These are phyloP conservation scores for Colletotrichum melonis DNA, from an alignment of 2,329 filamentous ascomycete genomes.

Conservation along the genomic window DNA sequence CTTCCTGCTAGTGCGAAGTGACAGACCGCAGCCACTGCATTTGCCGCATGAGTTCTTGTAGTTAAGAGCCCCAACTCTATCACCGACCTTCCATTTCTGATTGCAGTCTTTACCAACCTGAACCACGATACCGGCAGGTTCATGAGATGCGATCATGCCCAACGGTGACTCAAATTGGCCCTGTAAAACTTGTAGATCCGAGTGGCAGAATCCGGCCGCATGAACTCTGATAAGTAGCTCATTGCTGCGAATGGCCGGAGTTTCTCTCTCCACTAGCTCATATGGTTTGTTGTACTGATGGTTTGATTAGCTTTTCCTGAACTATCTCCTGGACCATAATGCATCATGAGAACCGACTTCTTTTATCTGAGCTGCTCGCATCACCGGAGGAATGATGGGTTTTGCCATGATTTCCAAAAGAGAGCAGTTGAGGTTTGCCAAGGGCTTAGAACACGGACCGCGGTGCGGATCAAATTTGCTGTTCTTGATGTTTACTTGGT, in stretches of 20 bases:
- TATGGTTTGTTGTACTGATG: conserved; percentile 45
- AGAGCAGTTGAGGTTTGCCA: not conserved
- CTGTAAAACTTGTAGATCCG: conserved; percentile 48
- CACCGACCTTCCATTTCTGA: conserved; percentile 43
- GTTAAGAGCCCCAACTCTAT: conserved; percentile 49
- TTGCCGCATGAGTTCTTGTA: conserved; percentile 45
- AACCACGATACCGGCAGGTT: conserved; percentile 47
- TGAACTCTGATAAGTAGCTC: conserved; percentile 47
- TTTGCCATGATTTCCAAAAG: not conserved
- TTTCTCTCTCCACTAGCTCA: conserved; percentile 35
- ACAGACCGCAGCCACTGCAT: conserved; percentile 43
- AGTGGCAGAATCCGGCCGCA: conserved; percentile 51
- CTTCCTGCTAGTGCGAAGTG: conserved; percentile 25
- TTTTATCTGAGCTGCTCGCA: conserved; percentile 39
- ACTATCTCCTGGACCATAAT: no score
- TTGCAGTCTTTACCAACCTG: conserved; percentile 41
- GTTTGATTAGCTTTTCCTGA: not conserved
- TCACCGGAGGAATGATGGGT: not conserved
- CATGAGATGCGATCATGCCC: conserved; percentile 48
- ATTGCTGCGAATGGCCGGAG: conserved; percentile 40
- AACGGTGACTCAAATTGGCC: conserved; percentile 45
- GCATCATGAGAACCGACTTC: conserved; percentile 18
- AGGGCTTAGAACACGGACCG: not conserved
- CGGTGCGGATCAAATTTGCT: not conserved
- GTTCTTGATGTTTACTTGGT: not conserved